Evolutionary conservation across 1,284 basidiomycete species (phyloP), one percentile per base, ranked within the genome.

Genomic region (Phellinidium pouzarii): DNA sequence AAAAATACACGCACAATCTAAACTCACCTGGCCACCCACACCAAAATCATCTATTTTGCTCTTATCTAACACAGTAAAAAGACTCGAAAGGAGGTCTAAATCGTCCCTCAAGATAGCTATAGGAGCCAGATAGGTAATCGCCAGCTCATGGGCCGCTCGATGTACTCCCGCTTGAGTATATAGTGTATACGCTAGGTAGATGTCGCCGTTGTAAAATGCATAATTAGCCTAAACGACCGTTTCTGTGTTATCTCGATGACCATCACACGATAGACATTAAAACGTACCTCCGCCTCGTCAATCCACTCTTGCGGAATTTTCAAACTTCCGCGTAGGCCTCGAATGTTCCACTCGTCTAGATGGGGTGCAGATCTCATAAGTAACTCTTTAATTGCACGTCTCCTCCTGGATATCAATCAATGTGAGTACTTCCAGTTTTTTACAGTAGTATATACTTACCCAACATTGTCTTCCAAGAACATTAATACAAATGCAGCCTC

Each of bases 401-500:
- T 77, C 50, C 96, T 82, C 54, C 92, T 76, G 36, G 31, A 50
- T 14, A 17, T 50, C 11, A 43, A 48, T 41, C 29, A 51, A 20
- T 82, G 60, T n/a, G 6, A 40, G 12, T 22, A 17, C 9, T n/a
- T 19, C 47, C 12, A 48, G 19, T 38, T 17, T 25, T 22, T 14
- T 53, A 47, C 27, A 12, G 43, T 53, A 51, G 27, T 44, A 48
- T 42, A 31, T 31, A 76, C 78, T 61, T 62, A 94, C 92, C 87
- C 84, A 31, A 75, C 72, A 22, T 82, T 76, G 14, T 85, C 79
- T 65, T 94, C 89, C 12, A 99, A 72, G 67, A 98, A 94, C 50
- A 98, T 72, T 53, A 97, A 71, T 7, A 98, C 88, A 64, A 97
- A 98, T 1, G 80, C 79, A 3, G 94, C 87, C 71, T 93, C 90